Evolutionary conservation across 495 filamentous ascomycete genomes (phyloP).

Genomic region (Oleoguttula mirabilis): DNA sequence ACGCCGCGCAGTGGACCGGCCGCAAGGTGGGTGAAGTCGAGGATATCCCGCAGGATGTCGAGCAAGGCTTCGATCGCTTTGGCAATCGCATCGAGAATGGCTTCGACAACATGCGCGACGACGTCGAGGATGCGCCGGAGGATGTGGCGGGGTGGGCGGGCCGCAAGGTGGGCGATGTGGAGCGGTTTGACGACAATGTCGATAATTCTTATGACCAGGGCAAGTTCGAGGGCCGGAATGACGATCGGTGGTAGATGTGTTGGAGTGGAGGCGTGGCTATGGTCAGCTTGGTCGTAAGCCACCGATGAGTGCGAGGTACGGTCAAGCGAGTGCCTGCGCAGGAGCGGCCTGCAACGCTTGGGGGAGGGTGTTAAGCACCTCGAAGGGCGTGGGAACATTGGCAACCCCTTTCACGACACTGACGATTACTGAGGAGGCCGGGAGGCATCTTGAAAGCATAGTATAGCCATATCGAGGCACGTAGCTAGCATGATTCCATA

Average conservation of each 20-base stretch:
- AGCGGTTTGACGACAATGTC: slow-evolving; percentile 32
- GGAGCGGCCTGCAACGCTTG: no score
- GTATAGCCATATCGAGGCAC: no score
- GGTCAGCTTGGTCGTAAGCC: no score
- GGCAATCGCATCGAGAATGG: slow-evolving; percentile 26
- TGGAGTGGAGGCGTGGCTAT: no score
- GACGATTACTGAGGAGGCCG: no score
- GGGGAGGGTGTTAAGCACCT: no score
- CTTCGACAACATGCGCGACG: slow-evolving; percentile 26
- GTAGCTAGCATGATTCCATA: no score
- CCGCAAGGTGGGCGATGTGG: slow-evolving; percentile 31
- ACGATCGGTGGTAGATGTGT: slow-evolving; percentile 11
- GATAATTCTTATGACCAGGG: slow-evolving; percentile 33
- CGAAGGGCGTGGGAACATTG: no score
- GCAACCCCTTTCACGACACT: no score
- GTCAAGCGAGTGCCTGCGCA: no score
- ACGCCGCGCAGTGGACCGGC: slow-evolving; percentile 33
- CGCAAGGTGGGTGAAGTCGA: slow-evolving; percentile 31
- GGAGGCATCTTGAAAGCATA: no score
- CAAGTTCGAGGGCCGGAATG: slow-evolving; percentile 24
- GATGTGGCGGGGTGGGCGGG: slow-evolving; percentile 31
- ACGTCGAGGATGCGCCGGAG: slow-evolving; percentile 32
- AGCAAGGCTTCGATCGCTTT: slow-evolving; percentile 24
- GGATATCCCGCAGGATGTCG: slow-evolving; percentile 28
- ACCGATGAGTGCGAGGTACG: no score